A percentile compares a stretch with the other conserved stretches of the same genome.
Evolutionary conservation across 2,329 filamentous ascomycete species (phyloP).

Genomic region (Paracorniculantispora psalliotae): DNA sequence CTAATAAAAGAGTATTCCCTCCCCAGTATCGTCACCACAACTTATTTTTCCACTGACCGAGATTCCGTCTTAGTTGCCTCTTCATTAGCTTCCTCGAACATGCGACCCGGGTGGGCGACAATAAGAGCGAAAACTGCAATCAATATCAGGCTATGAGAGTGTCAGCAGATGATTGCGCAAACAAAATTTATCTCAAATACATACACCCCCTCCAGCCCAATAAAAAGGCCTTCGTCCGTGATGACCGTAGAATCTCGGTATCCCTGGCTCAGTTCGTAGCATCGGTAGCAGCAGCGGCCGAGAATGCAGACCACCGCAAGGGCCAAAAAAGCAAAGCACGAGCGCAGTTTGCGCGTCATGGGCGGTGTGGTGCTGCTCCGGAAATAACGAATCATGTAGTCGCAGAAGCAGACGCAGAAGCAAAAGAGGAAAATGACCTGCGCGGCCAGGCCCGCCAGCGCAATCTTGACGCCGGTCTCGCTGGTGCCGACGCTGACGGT

Average conservation of each 20-base stretch:
- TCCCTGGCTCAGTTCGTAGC: slow-evolving; percentile 59
- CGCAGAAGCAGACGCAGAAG: slow-evolving; percentile 44
- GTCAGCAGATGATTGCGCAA: neutral
- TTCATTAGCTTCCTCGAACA: neutral
- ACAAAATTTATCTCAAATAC: slow-evolving; percentile 16
- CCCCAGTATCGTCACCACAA: no score
- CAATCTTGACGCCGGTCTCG: slow-evolving; percentile 32
- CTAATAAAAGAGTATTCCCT: no score
- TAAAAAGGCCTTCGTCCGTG: slow-evolving; percentile 45
- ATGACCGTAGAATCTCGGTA: slow-evolving; percentile 52
- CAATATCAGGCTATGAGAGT: neutral
- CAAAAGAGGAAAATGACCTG: slow-evolving; percentile 51
- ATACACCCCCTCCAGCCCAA: slow-evolving; percentile 48
- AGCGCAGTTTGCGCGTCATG: slow-evolving; percentile 22
- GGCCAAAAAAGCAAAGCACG: slow-evolving; percentile 49
- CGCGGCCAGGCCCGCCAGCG: slow-evolving; percentile 49
- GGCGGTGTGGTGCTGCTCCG: slow-evolving; percentile 18
- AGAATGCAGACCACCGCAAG: slow-evolving; percentile 56
- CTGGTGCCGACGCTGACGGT: slow-evolving; percentile 40
- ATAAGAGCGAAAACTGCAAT: neutral
- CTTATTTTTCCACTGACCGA: neutral
- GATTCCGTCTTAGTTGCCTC: neutral
- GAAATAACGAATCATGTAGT: slow-evolving; percentile 42
- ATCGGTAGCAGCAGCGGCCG: slow-evolving; percentile 56
- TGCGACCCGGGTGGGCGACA: neutral